These are phyloP conservation scores for Colletotrichum cuscutae DNA, from an alignment of 2,329 filamentous ascomycete species.

Conservation along the genomic window DNA sequence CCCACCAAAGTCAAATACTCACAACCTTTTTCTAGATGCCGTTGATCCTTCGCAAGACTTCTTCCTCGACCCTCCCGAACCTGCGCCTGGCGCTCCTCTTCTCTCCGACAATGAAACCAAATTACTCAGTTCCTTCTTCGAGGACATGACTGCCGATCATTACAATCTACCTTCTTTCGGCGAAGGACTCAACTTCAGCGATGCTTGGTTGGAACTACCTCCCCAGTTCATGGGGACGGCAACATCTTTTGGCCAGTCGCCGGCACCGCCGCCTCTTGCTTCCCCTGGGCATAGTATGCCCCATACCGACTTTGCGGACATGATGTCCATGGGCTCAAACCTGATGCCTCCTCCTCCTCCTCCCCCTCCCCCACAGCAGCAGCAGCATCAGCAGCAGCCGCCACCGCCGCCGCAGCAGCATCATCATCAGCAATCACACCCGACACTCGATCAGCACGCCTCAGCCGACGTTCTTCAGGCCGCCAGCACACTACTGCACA, in stretches of 20 bases:
- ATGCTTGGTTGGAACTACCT: conserved; percentile 68
- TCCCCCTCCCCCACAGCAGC: conserved; percentile 41
- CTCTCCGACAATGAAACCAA: conserved; percentile 71
- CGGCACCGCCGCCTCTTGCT: conserved; percentile 47
- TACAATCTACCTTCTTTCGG: conserved; percentile 61
- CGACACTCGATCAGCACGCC: conserved; percentile 42
- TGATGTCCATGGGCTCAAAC: conserved; percentile 43
- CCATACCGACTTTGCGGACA: conserved; percentile 39
- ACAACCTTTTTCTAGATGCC: conserved; percentile 49
- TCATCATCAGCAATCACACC: conserved; percentile 37
- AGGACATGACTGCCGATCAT: conserved; percentile 61
- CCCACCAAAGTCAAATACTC: conserved; percentile 23
- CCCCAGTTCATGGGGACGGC: conserved; percentile 73
- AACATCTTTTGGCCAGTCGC: conserved; percentile 68
- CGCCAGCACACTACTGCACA: conserved; percentile 59
- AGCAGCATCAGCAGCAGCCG: conserved; percentile 39
- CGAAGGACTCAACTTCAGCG: conserved; percentile 60
- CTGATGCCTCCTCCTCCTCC: conserved; percentile 50
- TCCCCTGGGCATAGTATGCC: conserved; percentile 41
- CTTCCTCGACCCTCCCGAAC: conserved; percentile 66
- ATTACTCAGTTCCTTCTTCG: conserved; percentile 68
- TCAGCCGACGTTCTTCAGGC: conserved; percentile 69
- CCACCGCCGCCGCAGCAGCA: conserved; percentile 40
- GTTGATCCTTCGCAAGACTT: conserved; percentile 57
- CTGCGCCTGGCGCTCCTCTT: conserved; percentile 72